Evolutionary conservation across 306 rosid species (phyloP), one percentile per base, ranked within the genome.

Genomic region (Myrica gale): DNA sequence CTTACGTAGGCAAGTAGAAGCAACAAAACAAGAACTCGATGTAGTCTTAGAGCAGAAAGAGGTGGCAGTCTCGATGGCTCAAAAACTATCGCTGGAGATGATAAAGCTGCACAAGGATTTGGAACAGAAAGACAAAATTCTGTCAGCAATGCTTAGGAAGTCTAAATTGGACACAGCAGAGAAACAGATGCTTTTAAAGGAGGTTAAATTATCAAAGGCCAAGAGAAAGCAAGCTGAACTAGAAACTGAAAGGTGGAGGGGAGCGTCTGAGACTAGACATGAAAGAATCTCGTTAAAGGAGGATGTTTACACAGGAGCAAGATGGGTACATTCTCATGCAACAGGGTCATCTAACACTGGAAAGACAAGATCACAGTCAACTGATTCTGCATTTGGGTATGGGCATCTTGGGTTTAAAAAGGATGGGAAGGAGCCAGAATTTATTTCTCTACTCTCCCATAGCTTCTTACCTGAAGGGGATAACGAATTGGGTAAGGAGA

Each of bases 111-210:
- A 88, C 51, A 87, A 92, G 79, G 97, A 95, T 87, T 89, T 88
- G 82, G 97, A 95, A 66, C 96, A 95, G 82, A 95, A 95, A 69
- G 98, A 95, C 67, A 95, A 95, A 78, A 95, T 89, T 79, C 80
- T 95, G 81, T 95, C 98, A 23, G 97, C 97, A 47, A 87, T 92
- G 91, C 81, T 95, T 86, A 89, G 98, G 86, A 95, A 90, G 74
- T 92, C 91, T 23, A 95, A 90, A 87, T 68, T 92, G 41, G 98
- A 95, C 60, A 82, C 76, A 41, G 85, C 93, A 17, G 96, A 95
- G 82, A 95, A 90, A 86, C 96, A 92, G 52, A 84, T 90, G 95
- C 86, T 90, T 70, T 71, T 92, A 20, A 95, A 95, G 83, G 98
- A 95, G 86, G 86, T 92, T 17, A 92, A 92, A 72, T 55, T 89